Base-by-base conservation (phyloP, 106 monocot species). In the Acanthochlamys bracteata region DNA sequence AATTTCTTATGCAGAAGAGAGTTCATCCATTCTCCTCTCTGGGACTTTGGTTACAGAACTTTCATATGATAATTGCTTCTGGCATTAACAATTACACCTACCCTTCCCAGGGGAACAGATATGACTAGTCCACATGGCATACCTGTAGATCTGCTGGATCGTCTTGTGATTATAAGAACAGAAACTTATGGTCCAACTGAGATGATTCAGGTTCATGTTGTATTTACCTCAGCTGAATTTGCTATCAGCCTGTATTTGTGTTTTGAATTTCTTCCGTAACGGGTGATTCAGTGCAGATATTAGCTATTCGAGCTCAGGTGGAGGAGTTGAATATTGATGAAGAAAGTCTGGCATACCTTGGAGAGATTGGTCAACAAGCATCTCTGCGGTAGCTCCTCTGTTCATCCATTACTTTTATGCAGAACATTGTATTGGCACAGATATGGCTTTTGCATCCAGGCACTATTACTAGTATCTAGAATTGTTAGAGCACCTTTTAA, bases 151-250 rank as follows among this genome's bases (percentile, higher is more conserved):
- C 67, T 96, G 62, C 78, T 96, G 20, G 95, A 96, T 83, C 87
- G 95, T 21, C 72, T 96, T 13, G 88, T 96, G 41, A 90, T 96
- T 46, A 74, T 96, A 66, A 62, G 95, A 39, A 96, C 95, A 62
- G 87, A 88, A 83, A 96, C 90, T 11, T 90, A 96, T 73, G 84
- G 84, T 24, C 95, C 90, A 1, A 84, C 95, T 21, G 95, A 96
- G 75, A 96, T 90, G 84, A 96, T 96, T 68, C 90, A 96, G 95
- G 95, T 96, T 80, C 41, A 45, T 71, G 9, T 3, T 41, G 57
- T 64, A 4, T 26, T 64, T 42, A 0, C 10, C 20, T 13, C 12
- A 49, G 2, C 49, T 49, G 49, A 14, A 14, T 49, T 14, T 49
- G 12, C 4, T 49, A 9, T 49, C 2, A 10, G 49, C 10, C 49